Base-by-base conservation (phyloP, 257 asterid genomes). In the Solanum pinnatisectum region DNA sequence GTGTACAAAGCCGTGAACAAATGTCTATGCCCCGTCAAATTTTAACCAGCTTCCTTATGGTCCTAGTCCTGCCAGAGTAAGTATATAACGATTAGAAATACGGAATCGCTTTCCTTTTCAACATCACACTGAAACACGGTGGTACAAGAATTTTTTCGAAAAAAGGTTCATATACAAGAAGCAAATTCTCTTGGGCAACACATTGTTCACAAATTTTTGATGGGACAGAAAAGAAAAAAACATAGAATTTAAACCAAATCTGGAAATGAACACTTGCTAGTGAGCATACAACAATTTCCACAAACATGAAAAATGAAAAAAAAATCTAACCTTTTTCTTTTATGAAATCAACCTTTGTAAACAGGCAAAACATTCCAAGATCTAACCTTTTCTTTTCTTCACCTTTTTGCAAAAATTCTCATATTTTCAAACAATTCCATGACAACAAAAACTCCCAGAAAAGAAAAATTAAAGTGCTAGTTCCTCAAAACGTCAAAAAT, bases 1-100 rank as follows among this genome's bases (percentile, higher is more conserved):
- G 22, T 76, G 70, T 72, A 67, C 72, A 87, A 92, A 90, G 93
- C 88, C 65, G 71, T 15, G 23, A 86, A 46, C 83, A 30, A 76
- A 86, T 63, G 82, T 56, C 76, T 87, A 86, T 83, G 46, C 72
- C 86, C 65, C 27, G n/a, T 44, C 79, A 60, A 84, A 35, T 59
- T 56, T 33, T 73, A 25, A 84, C 72, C 33, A 1, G 35, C 10
- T 59, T 56, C 74, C 46, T 33, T 12, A 84, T 46, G 27, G 35
- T 52, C 74, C 81, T 44, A 37, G 65, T 85, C 74, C 87, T 63
- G 79, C 81, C 63, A 85, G 36, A 79, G 63, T 81, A 81, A 25
- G 68, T 81, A 46, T 16, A 46, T 27, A 15, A 27, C 0, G 15
- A 44, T 73, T 32, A 4, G 40, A 81, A 27, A 81, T 81, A 81